Evolutionary conservation across 164 flowering plant species (phyloP), one percentile per base, ranked within the genome.

Genomic region (Chimonanthus salicifolius): DNA sequence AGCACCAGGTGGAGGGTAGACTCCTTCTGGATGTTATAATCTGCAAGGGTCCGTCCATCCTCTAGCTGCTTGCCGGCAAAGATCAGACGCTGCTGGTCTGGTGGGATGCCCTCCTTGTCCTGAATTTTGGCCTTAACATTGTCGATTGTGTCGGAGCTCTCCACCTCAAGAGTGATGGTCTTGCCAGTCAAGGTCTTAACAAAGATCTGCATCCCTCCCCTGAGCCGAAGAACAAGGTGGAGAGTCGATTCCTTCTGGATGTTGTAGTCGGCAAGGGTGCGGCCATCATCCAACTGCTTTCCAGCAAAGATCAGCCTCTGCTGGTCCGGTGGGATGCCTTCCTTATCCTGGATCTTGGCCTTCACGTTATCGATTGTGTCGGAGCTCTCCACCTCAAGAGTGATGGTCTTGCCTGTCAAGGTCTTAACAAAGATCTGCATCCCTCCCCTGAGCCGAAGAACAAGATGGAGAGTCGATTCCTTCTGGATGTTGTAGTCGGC

Each of bases 261-360:
- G 33, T 33, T 33, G 33, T 33, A 33, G 33, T 33, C 33, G 1
- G 33, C 33, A 33, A 33, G 33, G 16, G 71, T 68, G 50, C 71
- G 71, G 21, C 71, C 49, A 68, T 68, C 33, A 1, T 33, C 33
- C 33, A 33, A 33, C 33, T 33, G 33, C 62, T 68, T 68, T 47
- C 70, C 70, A 0, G 86, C 85, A 68, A 86, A 86, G 67, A 84
- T 86, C 73, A 86, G 74, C 83, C 85, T 81, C 78, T 80, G 87
- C 79, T 86, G 85, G 79, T 84, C 85, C 1, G 87, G 84, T 2
- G 87, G 85, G 67, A 84, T 86, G 0, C 87, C 87, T 51, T 85
- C 87, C 80, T 85, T 79, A 62, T 83, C 85, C 18, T 84, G 87
- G 69, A 84, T 82, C n/a, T 65, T 73, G 15, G 70, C 70, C 64